These are phyloP conservation scores for Serendipita vermifera DNA, from an alignment of 768 basidiomycete genomes.

Conservation along the genomic window DNA sequence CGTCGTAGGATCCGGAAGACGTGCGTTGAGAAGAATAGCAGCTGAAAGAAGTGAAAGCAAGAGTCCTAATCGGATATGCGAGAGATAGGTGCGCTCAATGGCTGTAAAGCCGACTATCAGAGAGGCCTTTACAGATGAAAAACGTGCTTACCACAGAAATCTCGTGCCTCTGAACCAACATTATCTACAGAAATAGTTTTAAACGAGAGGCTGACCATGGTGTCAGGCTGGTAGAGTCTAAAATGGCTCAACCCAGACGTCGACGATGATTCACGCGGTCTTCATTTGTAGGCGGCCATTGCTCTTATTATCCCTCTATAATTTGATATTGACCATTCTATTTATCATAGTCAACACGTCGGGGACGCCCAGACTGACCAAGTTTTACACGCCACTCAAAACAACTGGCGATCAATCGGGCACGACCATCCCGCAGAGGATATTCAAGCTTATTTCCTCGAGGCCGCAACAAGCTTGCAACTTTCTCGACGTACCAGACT, in stretches of 20 bases:
- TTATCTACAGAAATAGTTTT: not conserved
- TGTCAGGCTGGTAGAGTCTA: not conserved
- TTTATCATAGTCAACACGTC: slow-evolving; percentile 75
- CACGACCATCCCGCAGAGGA: slow-evolving; percentile 57
- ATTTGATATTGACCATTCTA: slow-evolving; percentile 15
- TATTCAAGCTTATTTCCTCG: slow-evolving; percentile 74
- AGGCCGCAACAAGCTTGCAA: slow-evolving; percentile 82
- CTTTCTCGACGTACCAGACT: slow-evolving; percentile 87
- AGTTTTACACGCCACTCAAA: slow-evolving; percentile 77
- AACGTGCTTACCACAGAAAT: not conserved
- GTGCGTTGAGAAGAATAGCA: not conserved
- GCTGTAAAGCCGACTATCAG: not conserved
- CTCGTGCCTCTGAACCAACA: slow-evolving; percentile 4
- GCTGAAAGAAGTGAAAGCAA: not conserved
- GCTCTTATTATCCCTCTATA: slow-evolving; percentile 18
- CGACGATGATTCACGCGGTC: slow-evolving; percentile 70
- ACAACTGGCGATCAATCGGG: slow-evolving; percentile 31
- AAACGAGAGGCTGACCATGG: not conserved
- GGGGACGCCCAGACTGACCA: slow-evolving; percentile 70
- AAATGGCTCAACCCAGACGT: not conserved
- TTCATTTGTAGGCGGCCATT: slow-evolving; percentile 51
- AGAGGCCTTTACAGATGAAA: not conserved
- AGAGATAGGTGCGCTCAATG: slow-evolving; percentile 5
- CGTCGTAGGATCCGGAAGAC: slow-evolving; percentile 5
- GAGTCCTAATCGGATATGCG: not conserved